A percentile compares a stretch with the other conserved stretches of the same genome.
These are phyloP conservation scores for Persicaria tinctoria DNA, from an alignment of 148 eudicot genomes.

Conservation along the genomic window DNA sequence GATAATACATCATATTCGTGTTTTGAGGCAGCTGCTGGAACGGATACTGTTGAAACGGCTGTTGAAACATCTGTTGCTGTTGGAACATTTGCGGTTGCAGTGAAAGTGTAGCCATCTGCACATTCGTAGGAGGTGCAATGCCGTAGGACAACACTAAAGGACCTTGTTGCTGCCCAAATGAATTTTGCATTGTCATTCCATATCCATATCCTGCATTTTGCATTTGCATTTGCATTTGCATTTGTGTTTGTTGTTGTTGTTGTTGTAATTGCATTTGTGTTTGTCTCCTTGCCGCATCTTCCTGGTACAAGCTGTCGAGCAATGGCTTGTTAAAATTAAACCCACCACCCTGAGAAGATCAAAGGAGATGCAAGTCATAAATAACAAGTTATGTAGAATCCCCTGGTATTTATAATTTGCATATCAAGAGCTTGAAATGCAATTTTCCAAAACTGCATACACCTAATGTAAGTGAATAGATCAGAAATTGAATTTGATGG, in stretches of 20 bases:
- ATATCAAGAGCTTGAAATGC: neutral
- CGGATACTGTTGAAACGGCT: conserved; percentile 22
- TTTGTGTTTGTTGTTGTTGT: too few species aligned
- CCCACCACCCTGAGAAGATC: conserved; percentile 54
- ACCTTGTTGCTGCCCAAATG: conserved; percentile 41
- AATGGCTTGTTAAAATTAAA: conserved; percentile 66
- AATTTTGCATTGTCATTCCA: conserved; percentile 35
- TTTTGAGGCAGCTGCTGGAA: conserved; percentile 20
- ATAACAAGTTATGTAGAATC: neutral
- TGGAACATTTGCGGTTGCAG: conserved; percentile 68
- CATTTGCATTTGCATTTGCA: conserved; percentile 4
- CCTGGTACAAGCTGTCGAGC: conserved; percentile 87
- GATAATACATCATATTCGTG: conserved; percentile 24
- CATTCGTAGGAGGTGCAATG: conserved; percentile 61
- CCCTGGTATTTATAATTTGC: neutral
- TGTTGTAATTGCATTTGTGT: conserved; percentile 20
- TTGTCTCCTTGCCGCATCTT: conserved; percentile 63
- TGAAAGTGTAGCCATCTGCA: conserved; percentile 64
- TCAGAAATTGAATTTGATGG: neutral
- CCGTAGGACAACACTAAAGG: conserved; percentile 53
- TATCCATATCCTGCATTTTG: conserved; percentile 69
- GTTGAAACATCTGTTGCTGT: conserved; percentile 41
- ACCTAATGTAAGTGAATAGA: too few species aligned
- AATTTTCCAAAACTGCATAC: too few species aligned
- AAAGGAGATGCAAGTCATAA: neutral